Percentiles rank a stretch among this genome's conserved stretches.
phyloP scores from a whole-genome alignment of 306 rosid genomes.

The Dalbergia cultrata region DNA sequence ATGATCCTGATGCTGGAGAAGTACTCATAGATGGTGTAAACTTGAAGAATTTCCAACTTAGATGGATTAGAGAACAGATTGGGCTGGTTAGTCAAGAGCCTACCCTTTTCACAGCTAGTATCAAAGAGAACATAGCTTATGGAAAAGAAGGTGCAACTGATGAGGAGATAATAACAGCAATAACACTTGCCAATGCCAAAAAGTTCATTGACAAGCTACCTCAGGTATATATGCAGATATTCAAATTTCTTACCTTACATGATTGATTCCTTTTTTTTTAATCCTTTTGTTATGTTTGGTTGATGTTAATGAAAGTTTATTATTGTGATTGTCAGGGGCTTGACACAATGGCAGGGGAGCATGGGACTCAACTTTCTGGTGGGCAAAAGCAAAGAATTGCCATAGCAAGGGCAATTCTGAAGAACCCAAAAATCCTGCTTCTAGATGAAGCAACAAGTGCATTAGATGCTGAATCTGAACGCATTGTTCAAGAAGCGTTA shows the following conservation, averaged over 20 bases:
- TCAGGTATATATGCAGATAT: constrained; percentile 58
- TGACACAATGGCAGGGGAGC: constrained; percentile 85
- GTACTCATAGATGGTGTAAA: constrained; percentile 79
- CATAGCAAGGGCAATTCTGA: constrained; percentile 90
- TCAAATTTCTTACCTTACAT: not conserved
- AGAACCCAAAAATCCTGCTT: constrained; percentile 87
- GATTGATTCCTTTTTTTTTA: not conserved
- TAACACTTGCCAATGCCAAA: constrained; percentile 85
- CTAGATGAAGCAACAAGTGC: constrained; percentile 98
- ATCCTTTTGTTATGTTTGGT: not conserved
- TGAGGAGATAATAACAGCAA: constrained; percentile 69
- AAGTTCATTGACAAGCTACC: constrained; percentile 84
- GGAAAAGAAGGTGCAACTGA: constrained; percentile 87
- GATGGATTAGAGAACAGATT: constrained; percentile 79
- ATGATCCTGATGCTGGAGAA: constrained; percentile 89
- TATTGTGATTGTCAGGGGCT: constrained; percentile 65
- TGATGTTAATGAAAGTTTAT: not conserved
- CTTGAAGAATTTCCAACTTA: constrained; percentile 66
- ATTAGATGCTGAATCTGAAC: constrained; percentile 90
- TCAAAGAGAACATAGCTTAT: constrained; percentile 78
- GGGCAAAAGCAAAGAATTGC: constrained; percentile 99
- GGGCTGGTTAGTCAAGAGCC: constrained; percentile 97
- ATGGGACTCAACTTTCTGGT: constrained; percentile 93
- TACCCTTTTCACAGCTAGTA: constrained; percentile 65
- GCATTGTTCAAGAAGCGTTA: constrained; percentile 88